These are phyloP conservation scores for Quercus ilex DNA, from an alignment of 306 rosid species.

Conservation along the genomic window DNA sequence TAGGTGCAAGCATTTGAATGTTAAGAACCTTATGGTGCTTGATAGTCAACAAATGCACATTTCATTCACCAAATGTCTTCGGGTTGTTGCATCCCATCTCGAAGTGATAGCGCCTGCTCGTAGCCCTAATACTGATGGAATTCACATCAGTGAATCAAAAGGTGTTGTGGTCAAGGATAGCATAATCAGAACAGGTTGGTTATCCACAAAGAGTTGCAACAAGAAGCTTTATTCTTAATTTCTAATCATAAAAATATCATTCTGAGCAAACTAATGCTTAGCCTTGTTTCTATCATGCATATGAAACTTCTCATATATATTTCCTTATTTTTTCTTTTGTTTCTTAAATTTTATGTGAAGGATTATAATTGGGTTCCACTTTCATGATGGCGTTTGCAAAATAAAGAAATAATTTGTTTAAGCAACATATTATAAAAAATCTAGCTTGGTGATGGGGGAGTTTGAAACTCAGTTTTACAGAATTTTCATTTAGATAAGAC, in stretches of 20 bases:
- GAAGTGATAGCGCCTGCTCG: conserved; percentile 59
- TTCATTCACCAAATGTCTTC: conserved; percentile 60
- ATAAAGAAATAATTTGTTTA: background rate
- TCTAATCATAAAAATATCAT: background rate
- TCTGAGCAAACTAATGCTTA: background rate
- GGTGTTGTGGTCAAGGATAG: conserved; percentile 50
- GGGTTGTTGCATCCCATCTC: conserved; percentile 61
- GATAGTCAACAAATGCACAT: conserved; percentile 89
- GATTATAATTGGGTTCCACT: background rate
- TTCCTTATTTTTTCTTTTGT: background rate
- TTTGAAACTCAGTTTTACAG: background rate
- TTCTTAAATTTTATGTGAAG: background rate
- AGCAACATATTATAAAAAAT: background rate
- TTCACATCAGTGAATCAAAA: conserved; percentile 73
- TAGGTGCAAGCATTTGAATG: conserved; percentile 63
- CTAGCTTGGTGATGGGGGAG: background rate
- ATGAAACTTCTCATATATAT: background rate
- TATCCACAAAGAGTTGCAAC: background rate
- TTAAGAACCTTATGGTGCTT: conserved; percentile 50
- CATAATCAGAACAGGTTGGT: conserved; percentile 66
- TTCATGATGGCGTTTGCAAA: background rate
- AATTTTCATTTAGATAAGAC: background rate
- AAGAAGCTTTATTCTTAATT: background rate
- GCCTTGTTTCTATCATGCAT: background rate
- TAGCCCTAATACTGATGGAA: conserved; percentile 95